Conservation (phyloP, 139 green algal genomes). For the Volvox africanus region DNA sequence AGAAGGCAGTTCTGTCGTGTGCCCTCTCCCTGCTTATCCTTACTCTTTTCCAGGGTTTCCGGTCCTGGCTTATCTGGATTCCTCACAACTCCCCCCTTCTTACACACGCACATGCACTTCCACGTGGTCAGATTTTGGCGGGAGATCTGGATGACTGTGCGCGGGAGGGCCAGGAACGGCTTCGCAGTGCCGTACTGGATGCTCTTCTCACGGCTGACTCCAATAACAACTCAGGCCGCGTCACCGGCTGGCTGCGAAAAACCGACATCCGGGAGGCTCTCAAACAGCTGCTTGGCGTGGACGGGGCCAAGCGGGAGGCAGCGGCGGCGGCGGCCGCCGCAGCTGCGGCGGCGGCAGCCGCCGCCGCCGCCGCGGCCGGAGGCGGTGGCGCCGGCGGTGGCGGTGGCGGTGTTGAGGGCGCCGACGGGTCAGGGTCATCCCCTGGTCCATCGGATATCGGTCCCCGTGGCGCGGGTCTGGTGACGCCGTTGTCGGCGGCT, state of each 20-base stretch:
- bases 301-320: conserved; percentile 20
- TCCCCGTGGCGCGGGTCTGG: conserved; percentile 21
- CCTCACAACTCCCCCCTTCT: too few relatives aligned
- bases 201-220: conserved; percentile 29
- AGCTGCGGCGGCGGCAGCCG: not conserved
- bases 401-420: not conserved
- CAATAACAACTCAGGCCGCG: conserved; percentile 21
- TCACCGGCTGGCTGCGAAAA: conserved; percentile 67
- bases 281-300: not conserved
- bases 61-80: too few relatives aligned
- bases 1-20: too few relatives aligned
- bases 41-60: too few relatives aligned
- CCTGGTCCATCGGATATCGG: not conserved
- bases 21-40: too few relatives aligned
- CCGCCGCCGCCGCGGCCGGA: not conserved
- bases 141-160: conserved; percentile 61
- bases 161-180: conserved; percentile 48
- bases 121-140: conserved; percentile 34
- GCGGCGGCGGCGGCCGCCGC: not conserved
- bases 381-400: not conserved
- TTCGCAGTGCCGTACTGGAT: conserved; percentile 46
- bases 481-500: not conserved
- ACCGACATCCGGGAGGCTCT: conserved; percentile 49
- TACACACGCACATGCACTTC: not conserved
- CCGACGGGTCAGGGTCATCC: not conserved